Conservation (phyloP, 164 flowering plant genomes). For the Amborella trichopoda region DNA sequence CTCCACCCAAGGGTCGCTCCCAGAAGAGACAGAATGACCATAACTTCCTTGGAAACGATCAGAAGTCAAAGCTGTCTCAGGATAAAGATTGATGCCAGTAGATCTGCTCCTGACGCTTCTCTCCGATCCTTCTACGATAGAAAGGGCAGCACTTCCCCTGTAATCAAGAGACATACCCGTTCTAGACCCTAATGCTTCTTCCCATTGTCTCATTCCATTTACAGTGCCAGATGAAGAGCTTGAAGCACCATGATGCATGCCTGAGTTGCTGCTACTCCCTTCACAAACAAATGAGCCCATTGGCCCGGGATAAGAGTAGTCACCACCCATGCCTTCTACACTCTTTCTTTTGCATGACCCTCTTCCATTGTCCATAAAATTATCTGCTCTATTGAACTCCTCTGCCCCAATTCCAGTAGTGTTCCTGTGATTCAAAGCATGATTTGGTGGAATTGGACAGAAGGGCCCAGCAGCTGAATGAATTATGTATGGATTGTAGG, state of each 20-base stretch:
- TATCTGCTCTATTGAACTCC: constrained; percentile 35
- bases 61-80: constrained; percentile 26
- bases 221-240: constrained; percentile 27
- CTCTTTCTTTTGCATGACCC: constrained; percentile 58
- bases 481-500: constrained; percentile 33
- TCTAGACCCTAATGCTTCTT: constrained; percentile 27
- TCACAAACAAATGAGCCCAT: too few relatives aligned
- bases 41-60: too few relatives aligned
- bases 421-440: constrained; percentile 34
- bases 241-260: too few relatives aligned
- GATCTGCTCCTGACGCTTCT: constrained; percentile 39
- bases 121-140: constrained; percentile 25
- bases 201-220: constrained; percentile 20
- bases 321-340: constrained; percentile 35
- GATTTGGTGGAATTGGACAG: constrained; percentile 23
- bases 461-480: constrained; percentile 28
- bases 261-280: too few relatives aligned
- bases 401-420: constrained; percentile 25
- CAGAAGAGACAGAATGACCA: too few relatives aligned
- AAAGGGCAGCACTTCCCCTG: constrained; percentile 16
- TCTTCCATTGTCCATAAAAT: constrained; percentile 37
- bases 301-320: constrained; percentile 22
- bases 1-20: too few relatives aligned
- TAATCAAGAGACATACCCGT: constrained; percentile 19
- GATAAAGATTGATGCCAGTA: constrained; percentile 19